A percentile compares a stretch with the other conserved stretches of the same genome.
These are phyloP conservation scores for Suillus lakei DNA, from an alignment of 768 basidiomycete species.

Conservation along the genomic window DNA sequence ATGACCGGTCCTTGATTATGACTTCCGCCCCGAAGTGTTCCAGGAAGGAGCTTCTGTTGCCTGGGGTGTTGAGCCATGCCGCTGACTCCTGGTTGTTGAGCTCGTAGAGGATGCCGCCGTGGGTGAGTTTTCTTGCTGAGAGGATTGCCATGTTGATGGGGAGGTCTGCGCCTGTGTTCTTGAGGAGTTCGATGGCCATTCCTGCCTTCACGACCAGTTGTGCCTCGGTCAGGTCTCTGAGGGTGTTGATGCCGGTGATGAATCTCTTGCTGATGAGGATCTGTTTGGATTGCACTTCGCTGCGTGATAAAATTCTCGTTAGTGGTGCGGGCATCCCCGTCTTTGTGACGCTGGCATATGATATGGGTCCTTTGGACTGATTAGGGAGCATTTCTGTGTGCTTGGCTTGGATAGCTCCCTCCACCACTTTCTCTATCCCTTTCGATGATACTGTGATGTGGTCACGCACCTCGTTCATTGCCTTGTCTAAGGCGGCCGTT, in stretches of 20 bases:
- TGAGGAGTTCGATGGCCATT: not conserved
- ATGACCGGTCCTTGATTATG: conserved; percentile 2
- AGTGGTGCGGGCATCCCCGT: not conserved
- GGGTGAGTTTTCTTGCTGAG: conserved; percentile 2
- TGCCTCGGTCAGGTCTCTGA: not conserved
- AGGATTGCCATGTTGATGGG: not conserved
- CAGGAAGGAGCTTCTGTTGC: conserved; percentile 14
- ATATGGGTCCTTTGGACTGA: not conserved
- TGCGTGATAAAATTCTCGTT: not conserved
- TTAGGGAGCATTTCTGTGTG: too few species aligned
- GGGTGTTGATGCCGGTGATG: not conserved
- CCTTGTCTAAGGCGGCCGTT: not conserved
- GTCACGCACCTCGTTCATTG: not conserved
- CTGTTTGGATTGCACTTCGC: not conserved
- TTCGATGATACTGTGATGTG: not conserved
- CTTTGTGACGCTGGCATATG: not conserved
- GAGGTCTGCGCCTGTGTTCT: not conserved
- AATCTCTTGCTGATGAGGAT: not conserved
- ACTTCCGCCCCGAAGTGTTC: not conserved
- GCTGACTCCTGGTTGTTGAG: conserved; percentile 15
- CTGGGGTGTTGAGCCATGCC: conserved; percentile 18
- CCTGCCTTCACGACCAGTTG: not conserved
- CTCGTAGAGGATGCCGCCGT: conserved; percentile 21
- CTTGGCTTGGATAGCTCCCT: not conserved
- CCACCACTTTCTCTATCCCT: not conserved